phyloP scores from a whole-genome alignment of 345 rosid species.

The Populus nigra region DNA sequence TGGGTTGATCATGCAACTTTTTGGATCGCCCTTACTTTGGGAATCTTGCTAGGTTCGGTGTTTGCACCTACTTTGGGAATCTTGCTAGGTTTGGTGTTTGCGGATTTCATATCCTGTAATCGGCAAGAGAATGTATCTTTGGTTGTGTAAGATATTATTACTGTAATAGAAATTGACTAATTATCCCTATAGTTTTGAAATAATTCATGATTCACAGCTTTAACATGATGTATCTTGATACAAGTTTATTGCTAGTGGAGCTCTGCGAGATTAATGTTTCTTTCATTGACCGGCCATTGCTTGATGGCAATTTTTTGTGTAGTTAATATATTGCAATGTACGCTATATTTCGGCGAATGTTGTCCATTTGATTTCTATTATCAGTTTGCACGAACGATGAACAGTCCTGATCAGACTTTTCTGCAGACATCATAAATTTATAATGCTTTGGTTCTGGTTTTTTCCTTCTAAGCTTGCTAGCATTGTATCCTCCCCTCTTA shows the following conservation, averaged over 20 bases:
- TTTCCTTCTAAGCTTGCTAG: too few species aligned
- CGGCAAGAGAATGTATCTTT: slow-evolving; percentile 21
- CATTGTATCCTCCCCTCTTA: too few species aligned
- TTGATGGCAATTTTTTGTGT: neutral
- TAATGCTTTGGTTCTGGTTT: too few species aligned
- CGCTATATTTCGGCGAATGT: too few species aligned
- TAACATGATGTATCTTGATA: neutral
- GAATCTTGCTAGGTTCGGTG: neutral
- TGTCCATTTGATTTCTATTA: too few species aligned
- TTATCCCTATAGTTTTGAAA: slow-evolving; percentile 31
- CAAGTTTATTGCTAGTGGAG: neutral
- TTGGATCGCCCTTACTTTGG: neutral
- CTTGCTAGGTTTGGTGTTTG: slow-evolving; percentile 4
- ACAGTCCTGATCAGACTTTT: too few species aligned
- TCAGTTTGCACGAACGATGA: too few species aligned
- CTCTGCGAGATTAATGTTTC: neutral
- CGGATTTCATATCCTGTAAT: slow-evolving; percentile 12
- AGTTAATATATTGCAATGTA: too few species aligned
- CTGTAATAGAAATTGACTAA: slow-evolving; percentile 20
- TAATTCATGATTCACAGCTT: slow-evolving; percentile 17
- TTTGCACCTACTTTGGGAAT: slow-evolving; percentile 2
- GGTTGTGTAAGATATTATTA: slow-evolving; percentile 26
- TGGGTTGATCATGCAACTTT: neutral
- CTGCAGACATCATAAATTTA: too few species aligned
- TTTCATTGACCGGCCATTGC: neutral